These are phyloP conservation scores for Davidsoniella virescens DNA, from an alignment of 2,329 filamentous ascomycete genomes.

Conservation along the genomic window DNA sequence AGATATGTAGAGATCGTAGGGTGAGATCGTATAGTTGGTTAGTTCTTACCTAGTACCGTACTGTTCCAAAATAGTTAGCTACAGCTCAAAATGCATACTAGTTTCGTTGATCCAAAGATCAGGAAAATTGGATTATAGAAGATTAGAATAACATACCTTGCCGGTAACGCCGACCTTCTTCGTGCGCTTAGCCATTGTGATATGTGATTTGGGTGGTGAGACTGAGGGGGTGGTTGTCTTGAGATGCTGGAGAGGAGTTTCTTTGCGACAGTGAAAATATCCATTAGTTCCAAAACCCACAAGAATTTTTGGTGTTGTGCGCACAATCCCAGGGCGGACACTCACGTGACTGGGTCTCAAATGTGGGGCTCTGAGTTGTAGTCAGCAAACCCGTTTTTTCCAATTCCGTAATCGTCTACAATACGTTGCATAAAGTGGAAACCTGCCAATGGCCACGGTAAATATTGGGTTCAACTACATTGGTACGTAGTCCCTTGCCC, in stretches of 20 bases:
- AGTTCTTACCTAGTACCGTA: constrained; percentile 78
- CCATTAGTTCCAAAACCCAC: constrained; percentile 10
- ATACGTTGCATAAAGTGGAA: not conserved
- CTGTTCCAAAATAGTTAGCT: constrained; percentile 31
- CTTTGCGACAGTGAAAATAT: constrained; percentile 12
- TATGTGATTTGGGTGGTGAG: constrained; percentile 19
- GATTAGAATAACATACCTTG: constrained; percentile 21
- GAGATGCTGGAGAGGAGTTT: constrained; percentile 13
- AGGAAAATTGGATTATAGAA: not conserved
- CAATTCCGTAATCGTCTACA: not conserved
- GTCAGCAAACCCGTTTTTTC: constrained; percentile 3
- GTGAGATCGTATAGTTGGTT: not conserved
- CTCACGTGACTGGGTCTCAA: constrained; percentile 12
- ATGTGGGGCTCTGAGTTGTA: constrained; percentile 2
- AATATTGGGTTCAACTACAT: constrained; percentile 2
- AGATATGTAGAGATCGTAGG: too few relatives aligned
- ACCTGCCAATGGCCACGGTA: not conserved
- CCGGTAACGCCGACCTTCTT: constrained; percentile 95
- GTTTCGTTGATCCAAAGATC: not conserved
- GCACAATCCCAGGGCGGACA: constrained; percentile 9
- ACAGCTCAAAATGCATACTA: constrained; percentile 1
- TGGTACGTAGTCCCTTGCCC: not conserved
- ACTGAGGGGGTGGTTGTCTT: constrained; percentile 14
- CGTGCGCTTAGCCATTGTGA: constrained; percentile 87
- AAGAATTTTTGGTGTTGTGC: constrained; percentile 13